Evolutionary conservation across 2,329 filamentous ascomycete genomes (phyloP).

Genomic region (Penicillium brevicompactum): DNA sequence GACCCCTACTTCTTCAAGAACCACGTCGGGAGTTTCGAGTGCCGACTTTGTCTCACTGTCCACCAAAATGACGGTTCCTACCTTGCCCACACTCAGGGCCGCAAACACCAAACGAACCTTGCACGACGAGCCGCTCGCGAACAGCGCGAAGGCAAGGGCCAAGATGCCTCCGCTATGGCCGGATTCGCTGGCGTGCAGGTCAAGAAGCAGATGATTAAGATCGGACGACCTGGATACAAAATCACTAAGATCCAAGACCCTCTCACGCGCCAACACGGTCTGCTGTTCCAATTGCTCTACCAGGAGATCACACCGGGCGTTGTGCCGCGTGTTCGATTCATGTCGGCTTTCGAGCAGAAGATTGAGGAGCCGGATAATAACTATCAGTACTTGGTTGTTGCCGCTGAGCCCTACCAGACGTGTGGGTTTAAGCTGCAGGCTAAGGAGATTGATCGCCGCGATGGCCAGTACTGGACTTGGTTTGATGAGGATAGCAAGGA

Average conservation of each 20-base stretch:
- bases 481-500: constrained; percentile 96
- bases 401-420: constrained; percentile 97
- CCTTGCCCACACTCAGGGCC: constrained; percentile 95
- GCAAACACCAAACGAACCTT: constrained; percentile 98
- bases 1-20: constrained; percentile 99
- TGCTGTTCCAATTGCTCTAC: constrained; percentile 96
- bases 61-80: constrained; percentile 99
- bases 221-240: constrained; percentile 93
- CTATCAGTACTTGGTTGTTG: constrained; percentile 92
- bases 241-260: constrained; percentile 95
- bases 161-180: constrained; percentile 66
- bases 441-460: constrained; percentile 84
- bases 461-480: constrained; percentile 88
- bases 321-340: constrained; percentile 85
- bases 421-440: constrained; percentile 96
- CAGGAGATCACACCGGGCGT: constrained; percentile 80
- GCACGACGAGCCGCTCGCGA: constrained; percentile 94
- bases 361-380: constrained; percentile 90
- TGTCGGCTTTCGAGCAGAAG: constrained; percentile 96
- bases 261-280: constrained; percentile 80
- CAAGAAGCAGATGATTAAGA: constrained; percentile 87
- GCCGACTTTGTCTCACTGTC: constrained; percentile 91
- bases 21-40: constrained; percentile 97
- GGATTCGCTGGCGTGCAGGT: constrained; percentile 76
- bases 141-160: constrained; percentile 77